These are phyloP conservation scores for Ophiostoma sp. DNA, from an alignment of 2,329 filamentous ascomycete species.

Conservation along the genomic window DNA sequence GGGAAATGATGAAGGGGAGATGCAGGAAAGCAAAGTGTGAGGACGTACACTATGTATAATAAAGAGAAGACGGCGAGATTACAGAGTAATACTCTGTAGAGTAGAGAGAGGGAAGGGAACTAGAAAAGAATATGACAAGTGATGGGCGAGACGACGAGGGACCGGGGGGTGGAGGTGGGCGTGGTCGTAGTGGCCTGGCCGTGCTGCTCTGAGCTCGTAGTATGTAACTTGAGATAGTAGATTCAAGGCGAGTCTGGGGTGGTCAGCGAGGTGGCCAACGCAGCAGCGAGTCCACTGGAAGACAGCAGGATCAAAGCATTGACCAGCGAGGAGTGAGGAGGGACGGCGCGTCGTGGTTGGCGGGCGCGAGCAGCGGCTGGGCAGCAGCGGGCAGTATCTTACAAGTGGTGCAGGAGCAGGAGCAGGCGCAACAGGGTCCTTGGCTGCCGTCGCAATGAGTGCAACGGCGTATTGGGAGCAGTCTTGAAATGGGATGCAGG, in stretches of 20 bases:
- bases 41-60: slow-evolving; percentile 20
- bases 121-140: slow-evolving; percentile 1
- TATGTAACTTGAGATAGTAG: too few relatives aligned
- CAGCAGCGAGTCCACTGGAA: slow-evolving; percentile 2
- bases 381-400: background rate
- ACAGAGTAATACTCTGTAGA: background rate
- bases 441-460: slow-evolving; percentile 14
- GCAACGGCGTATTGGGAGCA: slow-evolving; percentile 15
- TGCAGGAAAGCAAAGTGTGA: background rate
- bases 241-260: background rate
- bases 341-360: slow-evolving; percentile 26
- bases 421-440: slow-evolving; percentile 13
- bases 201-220: background rate
- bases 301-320: slow-evolving; percentile 3
- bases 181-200: background rate
- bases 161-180: background rate
- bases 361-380: slow-evolving; percentile 21
- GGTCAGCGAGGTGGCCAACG: slow-evolving; percentile 7
- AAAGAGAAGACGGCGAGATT: slow-evolving; percentile 4
- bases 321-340: slow-evolving; percentile 8
- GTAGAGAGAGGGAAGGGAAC: background rate
- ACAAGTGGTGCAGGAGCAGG: background rate
- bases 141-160: slow-evolving; percentile 5
- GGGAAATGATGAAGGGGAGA: slow-evolving; percentile 15
- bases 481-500: background rate